Conservation (phyloP, 306 rosid species). For the Cucurbita ficifolia region DNA sequence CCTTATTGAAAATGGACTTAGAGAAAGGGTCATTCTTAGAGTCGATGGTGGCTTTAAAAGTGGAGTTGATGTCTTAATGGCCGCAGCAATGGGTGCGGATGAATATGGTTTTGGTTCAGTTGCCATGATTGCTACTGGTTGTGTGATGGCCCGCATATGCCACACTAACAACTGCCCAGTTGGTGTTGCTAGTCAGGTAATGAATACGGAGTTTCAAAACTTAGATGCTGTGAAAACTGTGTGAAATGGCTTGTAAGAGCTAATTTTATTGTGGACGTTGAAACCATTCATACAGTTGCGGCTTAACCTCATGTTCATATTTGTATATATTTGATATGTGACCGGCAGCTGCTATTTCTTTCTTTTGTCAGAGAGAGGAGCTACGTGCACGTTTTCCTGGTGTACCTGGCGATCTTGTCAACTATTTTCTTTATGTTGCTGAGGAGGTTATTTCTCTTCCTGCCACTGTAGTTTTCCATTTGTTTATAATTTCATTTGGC, state of each 20-base stretch:
- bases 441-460: slow-evolving; percentile 59
- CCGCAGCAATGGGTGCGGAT: slow-evolving; percentile 96
- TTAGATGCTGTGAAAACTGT: neutral
- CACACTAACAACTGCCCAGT: slow-evolving; percentile 98
- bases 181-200: slow-evolving; percentile 98
- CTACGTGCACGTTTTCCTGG: slow-evolving; percentile 99
- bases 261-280: neutral
- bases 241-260: neutral
- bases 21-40: slow-evolving; percentile 95
- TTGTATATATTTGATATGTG: slow-evolving; percentile 4
- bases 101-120: slow-evolving; percentile 94
- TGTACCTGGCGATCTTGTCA: slow-evolving; percentile 97
- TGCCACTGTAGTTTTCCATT: slow-evolving; percentile 10
- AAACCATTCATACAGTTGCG: neutral
- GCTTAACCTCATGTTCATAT: neutral
- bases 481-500: neutral
- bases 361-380: slow-evolving; percentile 72
- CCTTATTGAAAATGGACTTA: slow-evolving; percentile 71
- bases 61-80: slow-evolving; percentile 93
- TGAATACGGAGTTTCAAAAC: slow-evolving; percentile 7
- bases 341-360: neutral
- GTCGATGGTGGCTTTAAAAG: slow-evolving; percentile 99
- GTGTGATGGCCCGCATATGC: slow-evolving; percentile 97
- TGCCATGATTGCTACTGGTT: slow-evolving; percentile 96
- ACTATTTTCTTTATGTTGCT: slow-evolving; percentile 84